These are phyloP conservation scores for Xylariaceae sp. DNA, from an alignment of 2,329 filamentous ascomycete genomes.

Conservation along the genomic window DNA sequence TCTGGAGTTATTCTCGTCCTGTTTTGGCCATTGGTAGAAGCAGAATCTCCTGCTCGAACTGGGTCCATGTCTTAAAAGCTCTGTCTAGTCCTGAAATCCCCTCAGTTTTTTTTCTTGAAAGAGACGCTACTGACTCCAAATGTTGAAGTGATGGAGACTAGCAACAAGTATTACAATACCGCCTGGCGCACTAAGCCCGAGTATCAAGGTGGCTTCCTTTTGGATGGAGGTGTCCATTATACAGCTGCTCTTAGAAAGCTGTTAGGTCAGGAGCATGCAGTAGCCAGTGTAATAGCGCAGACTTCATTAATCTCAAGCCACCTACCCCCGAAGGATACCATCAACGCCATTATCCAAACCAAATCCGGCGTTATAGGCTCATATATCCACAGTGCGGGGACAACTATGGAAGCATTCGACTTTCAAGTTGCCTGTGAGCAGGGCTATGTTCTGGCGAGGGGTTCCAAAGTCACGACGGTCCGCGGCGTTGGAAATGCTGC, in stretches of 20 bases:
- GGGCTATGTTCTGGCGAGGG: slow-evolving; percentile 57
- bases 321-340: slow-evolving; percentile 70
- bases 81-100: too few relatives aligned
- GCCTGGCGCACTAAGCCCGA: slow-evolving; percentile 71
- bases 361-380: slow-evolving; percentile 61
- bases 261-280: slow-evolving; percentile 53
- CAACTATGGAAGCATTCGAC: slow-evolving; percentile 57
- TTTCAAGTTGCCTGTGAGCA: slow-evolving; percentile 64
- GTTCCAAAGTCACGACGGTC: slow-evolving; percentile 52
- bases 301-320: slow-evolving; percentile 60
- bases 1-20: too few relatives aligned
- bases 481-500: slow-evolving; percentile 43
- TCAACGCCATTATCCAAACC: slow-evolving; percentile 63
- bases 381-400: slow-evolving; percentile 63
- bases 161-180: slow-evolving; percentile 57
- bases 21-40: too few relatives aligned
- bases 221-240: slow-evolving; percentile 78
- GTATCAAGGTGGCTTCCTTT: slow-evolving; percentile 77
- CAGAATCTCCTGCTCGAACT: too few relatives aligned
- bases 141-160: slow-evolving; percentile 44
- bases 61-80: too few relatives aligned
- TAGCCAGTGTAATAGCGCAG: slow-evolving; percentile 58
- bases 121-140: too few relatives aligned
- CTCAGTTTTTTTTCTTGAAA: too few relatives aligned
- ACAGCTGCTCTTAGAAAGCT: slow-evolving; percentile 67